These are phyloP conservation scores for Colletotrichum sp. DNA, from an alignment of 2,329 filamentous ascomycete genomes.

Conservation along the genomic window DNA sequence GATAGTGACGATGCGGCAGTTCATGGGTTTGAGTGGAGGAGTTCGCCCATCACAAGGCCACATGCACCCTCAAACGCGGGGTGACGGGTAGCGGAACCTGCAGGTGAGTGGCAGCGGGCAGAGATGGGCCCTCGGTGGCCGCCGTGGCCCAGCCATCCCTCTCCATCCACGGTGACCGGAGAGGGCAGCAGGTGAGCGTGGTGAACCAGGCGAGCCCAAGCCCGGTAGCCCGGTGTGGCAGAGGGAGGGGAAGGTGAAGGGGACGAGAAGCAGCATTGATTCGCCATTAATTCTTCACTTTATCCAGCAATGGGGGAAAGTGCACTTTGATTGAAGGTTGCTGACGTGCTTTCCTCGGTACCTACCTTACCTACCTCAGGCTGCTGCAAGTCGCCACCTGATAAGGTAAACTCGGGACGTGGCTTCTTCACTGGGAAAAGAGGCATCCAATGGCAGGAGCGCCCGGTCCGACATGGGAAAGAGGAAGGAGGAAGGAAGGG, in stretches of 20 bases:
- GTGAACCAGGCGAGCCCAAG: background rate
- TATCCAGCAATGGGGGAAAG: background rate
- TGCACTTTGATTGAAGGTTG: background rate
- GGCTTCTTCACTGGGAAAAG: background rate
- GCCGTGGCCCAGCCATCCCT: background rate
- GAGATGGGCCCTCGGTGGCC: background rate
- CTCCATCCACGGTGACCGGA: background rate
- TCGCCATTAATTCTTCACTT: background rate
- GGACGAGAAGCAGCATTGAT: background rate
- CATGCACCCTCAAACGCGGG: constrained; percentile 18
- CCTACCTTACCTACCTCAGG: background rate
- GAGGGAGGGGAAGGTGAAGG: background rate
- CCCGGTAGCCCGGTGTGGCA: background rate
- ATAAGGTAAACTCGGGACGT: background rate
- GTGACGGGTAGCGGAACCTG: constrained; percentile 4
- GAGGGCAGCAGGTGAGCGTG: background rate
- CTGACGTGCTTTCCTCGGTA: background rate
- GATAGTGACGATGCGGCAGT: constrained; percentile 1
- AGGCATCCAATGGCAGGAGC: background rate
- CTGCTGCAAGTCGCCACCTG: background rate
- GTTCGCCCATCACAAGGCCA: constrained; percentile 10
- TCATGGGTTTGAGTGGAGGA: constrained; percentile 14
- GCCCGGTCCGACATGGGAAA: background rate
- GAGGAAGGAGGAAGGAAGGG: background rate
- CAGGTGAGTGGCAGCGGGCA: background rate